A percentile compares a stretch with the other conserved stretches of the same genome.
Conservation (phyloP, 2,329 filamentous ascomycete species). For the Penicillium sp. region DNA sequence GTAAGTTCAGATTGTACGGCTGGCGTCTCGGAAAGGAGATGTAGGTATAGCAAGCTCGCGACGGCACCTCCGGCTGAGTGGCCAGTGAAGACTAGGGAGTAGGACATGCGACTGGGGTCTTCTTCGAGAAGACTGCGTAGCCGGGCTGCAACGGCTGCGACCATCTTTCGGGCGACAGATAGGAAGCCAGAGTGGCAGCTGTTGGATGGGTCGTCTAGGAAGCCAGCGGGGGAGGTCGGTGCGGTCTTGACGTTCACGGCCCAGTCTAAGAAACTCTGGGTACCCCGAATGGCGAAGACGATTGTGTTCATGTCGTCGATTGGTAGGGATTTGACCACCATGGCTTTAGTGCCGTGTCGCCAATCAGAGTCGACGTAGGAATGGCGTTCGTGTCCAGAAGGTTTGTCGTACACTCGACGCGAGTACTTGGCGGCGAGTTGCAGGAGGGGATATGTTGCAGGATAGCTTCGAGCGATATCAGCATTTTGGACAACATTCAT, state of each 20-base stretch:
- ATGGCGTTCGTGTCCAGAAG: constrained; percentile 60
- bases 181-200: constrained; percentile 79
- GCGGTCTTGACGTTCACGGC: constrained; percentile 72
- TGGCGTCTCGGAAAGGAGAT: constrained; percentile 61
- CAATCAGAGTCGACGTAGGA: constrained; percentile 69
- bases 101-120: constrained; percentile 61
- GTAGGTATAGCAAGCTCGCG: constrained; percentile 71
- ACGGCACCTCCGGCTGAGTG: constrained; percentile 84
- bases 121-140: constrained; percentile 68
- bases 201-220: constrained; percentile 74
- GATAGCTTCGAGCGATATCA: constrained; percentile 50
- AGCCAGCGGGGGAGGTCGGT: constrained; percentile 62
- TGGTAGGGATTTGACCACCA: constrained; percentile 76
- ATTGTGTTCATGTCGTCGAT: constrained; percentile 75
- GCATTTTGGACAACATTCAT: not conserved
- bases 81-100: constrained; percentile 76
- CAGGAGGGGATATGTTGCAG: constrained; percentile 71
- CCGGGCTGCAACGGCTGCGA: constrained; percentile 66
- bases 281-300: constrained; percentile 79
- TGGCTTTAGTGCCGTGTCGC: constrained; percentile 73
- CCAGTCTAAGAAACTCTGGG: constrained; percentile 79
- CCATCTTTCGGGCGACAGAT: constrained; percentile 69
- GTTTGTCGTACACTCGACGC: constrained; percentile 66
- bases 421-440: constrained; percentile 77
- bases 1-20: constrained; percentile 61